Percentiles rank a stretch among this genome's conserved stretches.
phyloP scores from a whole-genome alignment of 169 alveolate species.

The Plasmodium reichenowi region DNA sequence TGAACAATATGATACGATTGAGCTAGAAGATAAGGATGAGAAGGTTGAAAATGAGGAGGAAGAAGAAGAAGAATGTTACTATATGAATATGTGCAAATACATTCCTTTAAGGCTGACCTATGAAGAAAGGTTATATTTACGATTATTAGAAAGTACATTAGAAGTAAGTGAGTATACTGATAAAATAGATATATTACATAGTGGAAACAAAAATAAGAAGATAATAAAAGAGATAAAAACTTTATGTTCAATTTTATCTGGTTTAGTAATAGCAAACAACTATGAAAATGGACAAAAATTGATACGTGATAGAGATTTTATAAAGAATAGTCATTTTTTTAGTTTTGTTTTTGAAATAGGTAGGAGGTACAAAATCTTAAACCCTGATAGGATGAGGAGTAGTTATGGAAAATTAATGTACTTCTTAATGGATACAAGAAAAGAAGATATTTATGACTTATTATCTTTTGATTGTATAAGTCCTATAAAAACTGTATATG shows the following conservation, averaged over 20 bases:
- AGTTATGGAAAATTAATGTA: slow-evolving; percentile 92
- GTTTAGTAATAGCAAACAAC: slow-evolving; percentile 92
- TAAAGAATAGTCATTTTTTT: slow-evolving; percentile 87
- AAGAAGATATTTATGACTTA: slow-evolving; percentile 88
- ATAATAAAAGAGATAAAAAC: slow-evolving; percentile 89
- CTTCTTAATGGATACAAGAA: slow-evolving; percentile 92
- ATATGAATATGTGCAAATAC: slow-evolving; percentile 72
- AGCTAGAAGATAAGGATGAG: slow-evolving; percentile 22
- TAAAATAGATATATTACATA: slow-evolving; percentile 87
- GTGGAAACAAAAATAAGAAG: slow-evolving; percentile 84
- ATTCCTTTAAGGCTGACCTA: slow-evolving; percentile 80
- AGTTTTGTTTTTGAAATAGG: slow-evolving; percentile 92
- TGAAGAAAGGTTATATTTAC: slow-evolving; percentile 88
- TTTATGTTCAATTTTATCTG: slow-evolving; percentile 91
- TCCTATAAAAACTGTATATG: slow-evolving; percentile 91
- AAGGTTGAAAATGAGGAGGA: slow-evolving; percentile 27
- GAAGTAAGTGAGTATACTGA: slow-evolving; percentile 93
- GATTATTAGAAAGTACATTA: slow-evolving; percentile 90
- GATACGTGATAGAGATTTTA: slow-evolving; percentile 87
- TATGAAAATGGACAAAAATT: slow-evolving; percentile 92
- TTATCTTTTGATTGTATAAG: slow-evolving; percentile 88
- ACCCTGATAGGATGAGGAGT: slow-evolving; percentile 93
- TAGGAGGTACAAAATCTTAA: slow-evolving; percentile 92
- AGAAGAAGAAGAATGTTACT: slow-evolving; percentile 56
- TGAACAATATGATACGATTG: slow-evolving; percentile 69